Evolutionary conservation across 495 filamentous ascomycete species (phyloP), one percentile per base, ranked within the genome.

Genomic region (Astrocystis sublimbata): DNA sequence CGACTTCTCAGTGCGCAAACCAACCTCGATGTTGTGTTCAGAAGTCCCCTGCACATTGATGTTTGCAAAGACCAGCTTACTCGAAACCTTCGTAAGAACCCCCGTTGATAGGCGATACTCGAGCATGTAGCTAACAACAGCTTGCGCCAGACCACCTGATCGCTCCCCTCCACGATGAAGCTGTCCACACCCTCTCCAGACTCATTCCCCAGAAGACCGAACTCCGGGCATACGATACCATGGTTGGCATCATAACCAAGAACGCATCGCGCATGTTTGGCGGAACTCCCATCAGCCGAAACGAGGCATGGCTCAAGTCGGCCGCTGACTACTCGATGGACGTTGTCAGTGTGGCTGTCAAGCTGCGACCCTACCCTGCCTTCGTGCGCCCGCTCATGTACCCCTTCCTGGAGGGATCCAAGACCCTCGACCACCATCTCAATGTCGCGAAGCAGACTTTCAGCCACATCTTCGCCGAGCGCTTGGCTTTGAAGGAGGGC

Each of bases 311-410:
- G 79, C 69, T 77, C 49, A 63, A 78, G 40, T 73, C 79, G 6
- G 74, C 76, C 0, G 77, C 79, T 57, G 74, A 78, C 54, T 81
- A 77, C 64, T 75, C 78, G 12, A 72, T 77, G 53, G 69, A 79
- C 38, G 63, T 75, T 4, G 80, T 82, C 65, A 54, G 61, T 19
- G 76, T 73, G 6, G 71, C 73, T 23, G 71, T 74, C 19, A 69
- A 69, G 7, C 65, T 83, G 24, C 71, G 77, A 12, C 54, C 64
- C 8, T 82, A 74, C 68, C 79, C 78, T 4, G 64, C 69, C 2
- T 60, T 78, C 17, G 38, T 80, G 10, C 77, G 72, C 9, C 77
- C 73, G 0, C 4, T 81, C 0, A 73, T 78, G 7, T 74, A 58
- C 6, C 62, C 55, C 30, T 64, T 64, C 31, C 0, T 60, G 30